phyloP scores from a whole-genome alignment of 176 grass and related monocot species.

The Cymbopogon citratus region DNA sequence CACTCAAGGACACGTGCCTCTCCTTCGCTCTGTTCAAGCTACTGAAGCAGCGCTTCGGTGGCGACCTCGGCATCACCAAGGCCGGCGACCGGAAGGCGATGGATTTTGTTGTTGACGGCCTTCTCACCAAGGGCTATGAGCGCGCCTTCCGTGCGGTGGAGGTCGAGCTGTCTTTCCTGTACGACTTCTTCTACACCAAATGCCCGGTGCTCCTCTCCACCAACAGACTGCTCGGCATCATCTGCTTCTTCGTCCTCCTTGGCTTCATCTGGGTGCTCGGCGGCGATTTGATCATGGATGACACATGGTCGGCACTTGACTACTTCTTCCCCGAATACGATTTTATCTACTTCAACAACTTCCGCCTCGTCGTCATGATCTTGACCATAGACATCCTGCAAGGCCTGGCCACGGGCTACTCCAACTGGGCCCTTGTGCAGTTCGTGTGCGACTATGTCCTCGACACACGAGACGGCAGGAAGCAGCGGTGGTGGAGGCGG shows the following conservation, averaged over 20 bases:
- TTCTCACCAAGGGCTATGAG: not conserved
- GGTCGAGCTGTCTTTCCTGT: not conserved
- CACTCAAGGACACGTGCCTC: not conserved
- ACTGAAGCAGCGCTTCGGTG: not conserved
- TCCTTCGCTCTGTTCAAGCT: conserved; percentile 13
- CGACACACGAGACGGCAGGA: not conserved
- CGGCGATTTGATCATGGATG: too few relatives aligned
- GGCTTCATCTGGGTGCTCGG: not conserved
- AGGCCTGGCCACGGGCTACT: not conserved
- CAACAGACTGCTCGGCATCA: not conserved
- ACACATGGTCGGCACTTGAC: too few relatives aligned
- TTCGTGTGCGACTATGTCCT: not conserved
- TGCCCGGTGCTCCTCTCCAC: not conserved
- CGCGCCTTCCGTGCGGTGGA: not conserved
- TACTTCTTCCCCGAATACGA: too few relatives aligned
- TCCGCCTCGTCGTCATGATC: not conserved
- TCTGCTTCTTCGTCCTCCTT: not conserved
- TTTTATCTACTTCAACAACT: not conserved
- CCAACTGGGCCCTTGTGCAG: not conserved
- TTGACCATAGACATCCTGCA: not conserved
- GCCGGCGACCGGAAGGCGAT: not conserved
- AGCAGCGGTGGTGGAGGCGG: not conserved
- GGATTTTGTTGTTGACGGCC: not conserved
- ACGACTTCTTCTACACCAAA: conserved; percentile 24
- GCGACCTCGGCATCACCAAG: not conserved